Conservation (phyloP, 805 yeast species). For the Martiniozyma abietophila region DNA sequence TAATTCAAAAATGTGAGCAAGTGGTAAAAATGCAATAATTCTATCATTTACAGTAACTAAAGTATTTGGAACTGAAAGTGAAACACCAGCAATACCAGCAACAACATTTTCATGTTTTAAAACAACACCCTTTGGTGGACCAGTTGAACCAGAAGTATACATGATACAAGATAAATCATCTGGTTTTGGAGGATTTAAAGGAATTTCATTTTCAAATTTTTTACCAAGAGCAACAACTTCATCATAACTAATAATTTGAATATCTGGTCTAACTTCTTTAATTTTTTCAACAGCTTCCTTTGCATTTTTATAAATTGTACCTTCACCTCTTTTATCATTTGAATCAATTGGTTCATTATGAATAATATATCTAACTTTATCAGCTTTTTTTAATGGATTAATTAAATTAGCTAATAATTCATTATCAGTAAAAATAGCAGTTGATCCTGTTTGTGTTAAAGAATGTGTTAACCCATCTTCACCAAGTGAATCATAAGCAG, state of each 20-base stretch:
- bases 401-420: conserved; percentile 55
- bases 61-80: conserved; percentile 47
- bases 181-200: conserved; percentile 39
- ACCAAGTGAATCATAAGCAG: conserved; percentile 94
- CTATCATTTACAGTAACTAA: conserved; percentile 52
- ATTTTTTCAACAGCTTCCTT: conserved; percentile 49
- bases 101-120: conserved; percentile 58
- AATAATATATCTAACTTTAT: conserved; percentile 56
- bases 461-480: conserved; percentile 84
- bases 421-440: conserved; percentile 79
- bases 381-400: conserved; percentile 61
- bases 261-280: conserved; percentile 62
- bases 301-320: conserved; percentile 52
- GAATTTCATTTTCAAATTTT: conserved; percentile 31
- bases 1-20: conserved; percentile 93
- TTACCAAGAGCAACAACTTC: conserved; percentile 62
- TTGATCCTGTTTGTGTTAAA: conserved; percentile 69
- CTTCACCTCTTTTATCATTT: conserved; percentile 54
- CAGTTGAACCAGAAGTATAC: conserved; percentile 86
- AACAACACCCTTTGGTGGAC: conserved; percentile 79
- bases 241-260: conserved; percentile 52
- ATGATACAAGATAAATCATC: conserved; percentile 64
- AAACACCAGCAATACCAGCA: conserved; percentile 81
- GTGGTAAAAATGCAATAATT: conserved; percentile 80
- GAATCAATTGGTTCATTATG: conserved; percentile 55